Evolutionary conservation across 2,329 filamentous ascomycete genomes (phyloP), one percentile per base, ranked within the genome.

Genomic region (Pestalotiopsis sp.): DNA sequence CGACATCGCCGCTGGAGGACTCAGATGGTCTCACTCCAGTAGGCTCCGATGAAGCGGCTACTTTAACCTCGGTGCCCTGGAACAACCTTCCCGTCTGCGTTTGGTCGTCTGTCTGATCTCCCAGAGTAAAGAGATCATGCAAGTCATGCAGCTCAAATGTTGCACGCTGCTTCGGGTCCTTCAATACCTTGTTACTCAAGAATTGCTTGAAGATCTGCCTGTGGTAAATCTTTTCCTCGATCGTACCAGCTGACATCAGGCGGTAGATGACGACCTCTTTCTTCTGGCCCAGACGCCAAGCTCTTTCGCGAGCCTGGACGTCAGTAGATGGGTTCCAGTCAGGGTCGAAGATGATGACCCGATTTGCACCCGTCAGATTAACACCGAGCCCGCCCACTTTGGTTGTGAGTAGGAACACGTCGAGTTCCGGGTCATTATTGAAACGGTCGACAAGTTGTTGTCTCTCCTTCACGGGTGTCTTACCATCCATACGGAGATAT

Each of bases 281-380:
- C 80, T 97, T 98, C 82, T 99, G 96, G 0, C 96, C 96, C 2
- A 99, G 83, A 68, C 96, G 90, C 96, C 96, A 99, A 5, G 97
- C 96, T 75, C 96, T 89, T 80, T 99, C 96, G 62, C 96, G 91
- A 17, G 96, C 96, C 81, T 99, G 96, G 31, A 98, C 86, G 77
- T 99, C 96, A 0, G 95, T 98, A 0, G 95, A 98, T 2, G 95
- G 96, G 75, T 98, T 98, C 96, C 96, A 99, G 78, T 99, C 96
- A 0, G 96, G 97, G 76, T 99, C 97, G 77, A 96, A 99, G 67
- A 99, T 98, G 77, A 99, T 97, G 72, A 99, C 95, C 41, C 96
- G 90, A 77, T 97, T 93, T 4, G 96, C 96, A 7, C 96, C 96
- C 0, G 96, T 99, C 25, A 99, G 84, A 73, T 99, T 99, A 61